Conservation (phyloP, 805 yeast genomes). For the Lipomyces sp. region DNA sequence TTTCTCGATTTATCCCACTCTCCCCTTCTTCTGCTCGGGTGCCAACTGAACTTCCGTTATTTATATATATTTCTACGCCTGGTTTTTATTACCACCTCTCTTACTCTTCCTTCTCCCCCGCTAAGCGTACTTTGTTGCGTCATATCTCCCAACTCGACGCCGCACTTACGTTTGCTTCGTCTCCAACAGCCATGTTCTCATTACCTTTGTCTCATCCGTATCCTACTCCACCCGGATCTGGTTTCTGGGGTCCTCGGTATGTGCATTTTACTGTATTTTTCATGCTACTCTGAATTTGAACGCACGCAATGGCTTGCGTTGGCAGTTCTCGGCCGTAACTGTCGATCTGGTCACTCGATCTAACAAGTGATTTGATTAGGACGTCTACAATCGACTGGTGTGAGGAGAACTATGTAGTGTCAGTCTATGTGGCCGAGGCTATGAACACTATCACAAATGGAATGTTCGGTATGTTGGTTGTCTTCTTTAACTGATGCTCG, state of each 20-base stretch:
- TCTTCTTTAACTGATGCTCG: neutral
- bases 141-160: constrained; percentile 5
- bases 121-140: neutral
- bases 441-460: constrained; percentile 83
- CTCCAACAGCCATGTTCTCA: constrained; percentile 11
- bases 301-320: neutral
- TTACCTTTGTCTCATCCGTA: constrained; percentile 48
- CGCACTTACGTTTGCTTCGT: neutral
- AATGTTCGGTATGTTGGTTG: constrained; percentile 47
- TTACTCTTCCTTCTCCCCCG: neutral
- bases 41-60: neutral
- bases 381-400: constrained; percentile 99
- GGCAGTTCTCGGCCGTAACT: neutral
- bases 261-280: neutral
- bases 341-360: neutral
- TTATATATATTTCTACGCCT: neutral
- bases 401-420: constrained; percentile 91
- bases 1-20: neutral
- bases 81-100: neutral
- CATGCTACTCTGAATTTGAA: neutral
- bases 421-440: constrained; percentile 86
- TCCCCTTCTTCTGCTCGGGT: neutral
- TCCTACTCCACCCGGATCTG: constrained; percentile 59
- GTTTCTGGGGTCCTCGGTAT: constrained; percentile 68
- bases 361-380: constrained; percentile 26